Evolutionary conservation across 352 stramenopile species (phyloP), one percentile per base, ranked within the genome.

Genomic region (Phytophthora pini): DNA sequence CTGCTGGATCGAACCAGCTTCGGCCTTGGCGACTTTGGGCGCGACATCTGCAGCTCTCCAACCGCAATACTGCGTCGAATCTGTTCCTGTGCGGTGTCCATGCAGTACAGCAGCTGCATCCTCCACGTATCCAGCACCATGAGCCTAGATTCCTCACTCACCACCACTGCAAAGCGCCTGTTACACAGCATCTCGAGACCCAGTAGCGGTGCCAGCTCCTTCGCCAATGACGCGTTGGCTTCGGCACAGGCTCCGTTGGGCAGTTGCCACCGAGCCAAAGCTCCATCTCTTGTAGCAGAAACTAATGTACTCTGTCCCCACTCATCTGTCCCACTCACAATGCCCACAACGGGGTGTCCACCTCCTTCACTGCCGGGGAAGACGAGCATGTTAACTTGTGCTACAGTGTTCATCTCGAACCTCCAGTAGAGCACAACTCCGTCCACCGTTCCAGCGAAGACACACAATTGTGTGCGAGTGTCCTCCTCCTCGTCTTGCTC

Each of bases 51-150:
- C 13, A 92, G 47, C 29, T 90, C 80, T 0, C 78, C 83, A 11
- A 88, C 76, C 4, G 84, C 74, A 20, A 94, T 78, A 32, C 84
- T 84, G n/a, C 79, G 69, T 52, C 86, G 77, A 38, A 94, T 84
- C 72, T 94, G 86, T 50, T 94, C 86, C 61, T 94, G 86, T 13
- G 82, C 76, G 0, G 86, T 94, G 54, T 94, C 82, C 27, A 90
- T 74, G 27, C 86, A 94, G 40, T 88, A 90, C 8, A 92, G 44
- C 53, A 94, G 12, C 43, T 57, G 61, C 70, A 94, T 86, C 41
- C 79, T 88, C 84, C 84, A 94, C 52, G 82, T 86, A 58, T 94
- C 86, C 41, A 92, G 46, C 29, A 92, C 83, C 84, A 92, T 92
- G 44, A 92, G 84, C 4, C 84, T 79, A 7, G 84, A 84, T 29